Base-by-base conservation (phyloP, 2,329 filamentous ascomycete genomes). In the Alternaria metachromatica region DNA sequence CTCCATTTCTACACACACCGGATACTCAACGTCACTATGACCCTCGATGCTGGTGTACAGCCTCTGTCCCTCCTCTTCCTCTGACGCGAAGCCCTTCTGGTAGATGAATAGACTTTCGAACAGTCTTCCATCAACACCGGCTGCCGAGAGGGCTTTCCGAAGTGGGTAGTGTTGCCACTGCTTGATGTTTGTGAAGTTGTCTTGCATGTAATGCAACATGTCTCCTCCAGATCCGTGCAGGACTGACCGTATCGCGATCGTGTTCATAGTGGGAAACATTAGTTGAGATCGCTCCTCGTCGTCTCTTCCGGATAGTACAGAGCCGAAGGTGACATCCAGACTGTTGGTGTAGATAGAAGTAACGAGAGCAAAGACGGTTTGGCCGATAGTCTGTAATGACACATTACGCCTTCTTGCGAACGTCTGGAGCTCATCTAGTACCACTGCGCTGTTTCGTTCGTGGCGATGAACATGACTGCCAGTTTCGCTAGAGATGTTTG, bases 181-280 rank as follows among this genome's bases (percentile, higher is more conserved):
- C n/a, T 88, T 83, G 28, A 93, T 86, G 23, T 86, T 85, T 2
- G 85, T 83, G 78, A 92, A 87, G 64, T 87, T 90, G 2, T 89
- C 86, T 73, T 97, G 93, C 67, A 94, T 85, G 72, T 94, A 92
- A 12, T 83, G 84, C 26, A 97, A 80, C 80, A 96, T 89, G 0
- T 89, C 85, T 0, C 78, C 67, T 0, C 87, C 81, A 0, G 85
- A 88, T 2, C 92, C 92, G 70, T 96, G 91, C 3, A 97, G 77
- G 3, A 94, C 84, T 2, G 87, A 87, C 11, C 94, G 86, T 8
- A 97, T 84, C 0, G 91, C 87, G 0, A 97, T 89, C 0, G 94
- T 97, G 74, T 97, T 97, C 92, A 97, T 97, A 0, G 92, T 93
- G 0, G 94, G 95, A 72, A 97, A 97, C 74, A 94, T 84, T 12